These are phyloP conservation scores for Brettanomyces nanus DNA, from an alignment of 805 yeast genomes.

Conservation along the genomic window DNA sequence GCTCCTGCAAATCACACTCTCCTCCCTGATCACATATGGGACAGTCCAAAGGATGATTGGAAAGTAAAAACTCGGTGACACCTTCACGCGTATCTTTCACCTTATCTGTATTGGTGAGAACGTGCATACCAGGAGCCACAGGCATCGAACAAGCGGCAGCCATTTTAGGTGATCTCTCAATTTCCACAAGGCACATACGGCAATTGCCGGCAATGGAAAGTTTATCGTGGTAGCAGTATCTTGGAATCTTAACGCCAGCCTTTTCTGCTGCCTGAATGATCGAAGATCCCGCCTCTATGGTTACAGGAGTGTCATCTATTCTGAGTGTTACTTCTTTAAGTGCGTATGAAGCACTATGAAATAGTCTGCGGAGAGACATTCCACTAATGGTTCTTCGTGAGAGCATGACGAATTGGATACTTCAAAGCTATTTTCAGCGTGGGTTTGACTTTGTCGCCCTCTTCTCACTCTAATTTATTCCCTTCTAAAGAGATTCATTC, in stretches of 20 bases:
- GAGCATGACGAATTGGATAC: too few relatives aligned
- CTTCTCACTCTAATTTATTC: too few relatives aligned
- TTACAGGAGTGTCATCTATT: slow-evolving; percentile 65
- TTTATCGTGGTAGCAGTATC: slow-evolving; percentile 89
- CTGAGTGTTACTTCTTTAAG: slow-evolving; percentile 29
- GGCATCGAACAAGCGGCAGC: slow-evolving; percentile 92
- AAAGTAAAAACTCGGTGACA: slow-evolving; percentile 80
- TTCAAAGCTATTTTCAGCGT: too few relatives aligned
- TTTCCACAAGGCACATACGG: slow-evolving; percentile 87
- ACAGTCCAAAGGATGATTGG: slow-evolving; percentile 88
- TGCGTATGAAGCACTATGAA: slow-evolving; percentile 3
- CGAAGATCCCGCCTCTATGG: slow-evolving; percentile 79
- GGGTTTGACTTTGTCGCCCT: too few relatives aligned
- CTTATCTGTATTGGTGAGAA: slow-evolving; percentile 68
- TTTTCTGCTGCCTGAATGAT: slow-evolving; percentile 87
- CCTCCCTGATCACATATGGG: slow-evolving; percentile 95
- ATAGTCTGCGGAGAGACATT: slow-evolving; percentile 1
- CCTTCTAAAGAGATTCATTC: too few relatives aligned
- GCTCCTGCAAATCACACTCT: slow-evolving; percentile 89
- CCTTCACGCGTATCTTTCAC: slow-evolving; percentile 82
- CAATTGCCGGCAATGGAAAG: slow-evolving; percentile 89
- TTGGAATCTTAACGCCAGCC: slow-evolving; percentile 82
- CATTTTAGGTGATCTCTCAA: slow-evolving; percentile 82
- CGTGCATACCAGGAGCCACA: slow-evolving; percentile 84
- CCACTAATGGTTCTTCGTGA: not conserved